Evolutionary conservation across 2,329 filamentous ascomycete species (phyloP).

Genomic region (Fusarium tanahbumbuense): DNA sequence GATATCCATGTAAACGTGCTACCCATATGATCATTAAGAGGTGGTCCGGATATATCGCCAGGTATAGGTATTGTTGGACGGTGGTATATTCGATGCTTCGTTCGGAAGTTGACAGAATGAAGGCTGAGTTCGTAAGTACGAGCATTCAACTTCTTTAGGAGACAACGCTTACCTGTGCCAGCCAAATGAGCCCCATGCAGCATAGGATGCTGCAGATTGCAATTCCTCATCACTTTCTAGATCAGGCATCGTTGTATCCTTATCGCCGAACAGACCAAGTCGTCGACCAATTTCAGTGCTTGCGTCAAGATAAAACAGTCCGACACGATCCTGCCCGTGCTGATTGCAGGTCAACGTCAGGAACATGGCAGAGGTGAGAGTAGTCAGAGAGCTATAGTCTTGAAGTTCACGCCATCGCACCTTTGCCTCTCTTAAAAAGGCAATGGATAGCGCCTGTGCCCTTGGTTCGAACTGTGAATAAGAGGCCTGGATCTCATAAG

Average conservation of each 20-base stretch:
- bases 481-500: background rate
- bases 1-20: slow-evolving; percentile 14
- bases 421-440: slow-evolving; percentile 6
- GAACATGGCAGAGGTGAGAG: slow-evolving; percentile 9
- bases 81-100: background rate
- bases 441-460: background rate
- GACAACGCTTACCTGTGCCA: slow-evolving; percentile 31
- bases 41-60: background rate
- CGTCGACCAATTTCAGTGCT: background rate
- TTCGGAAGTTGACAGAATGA: slow-evolving; percentile 6
- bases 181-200: slow-evolving; percentile 13
- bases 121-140: background rate
- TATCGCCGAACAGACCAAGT: background rate
- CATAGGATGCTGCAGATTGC: slow-evolving; percentile 3
- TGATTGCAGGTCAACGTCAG: slow-evolving; percentile 15
- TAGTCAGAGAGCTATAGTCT: background rate
- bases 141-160: too few species aligned
- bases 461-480: slow-evolving; percentile 21
- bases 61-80: slow-evolving; percentile 13
- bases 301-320: slow-evolving; percentile 4
- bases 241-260: background rate
- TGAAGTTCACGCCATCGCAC: background rate
- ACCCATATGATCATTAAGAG: background rate
- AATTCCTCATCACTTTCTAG: background rate
- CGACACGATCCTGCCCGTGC: background rate